Evolutionary conservation across 495 filamentous ascomycete species (phyloP).

Genomic region (Xylaria venustula): DNA sequence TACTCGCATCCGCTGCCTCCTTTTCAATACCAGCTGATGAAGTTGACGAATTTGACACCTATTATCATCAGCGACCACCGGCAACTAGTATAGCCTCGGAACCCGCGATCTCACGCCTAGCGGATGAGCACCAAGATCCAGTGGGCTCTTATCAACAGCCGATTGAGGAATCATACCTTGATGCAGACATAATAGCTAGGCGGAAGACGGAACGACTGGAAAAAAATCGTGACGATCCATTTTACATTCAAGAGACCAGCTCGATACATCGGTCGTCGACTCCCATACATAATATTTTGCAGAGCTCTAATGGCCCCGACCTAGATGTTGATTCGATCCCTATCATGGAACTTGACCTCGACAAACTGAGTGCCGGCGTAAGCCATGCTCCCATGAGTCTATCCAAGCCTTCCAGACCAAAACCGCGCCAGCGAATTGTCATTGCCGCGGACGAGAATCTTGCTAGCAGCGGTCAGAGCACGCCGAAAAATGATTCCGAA

Average conservation of each 20-base stretch:
- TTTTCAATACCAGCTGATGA: slow-evolving; percentile 51
- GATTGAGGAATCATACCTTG: slow-evolving; percentile 56
- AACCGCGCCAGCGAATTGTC: slow-evolving; percentile 51
- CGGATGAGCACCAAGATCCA: slow-evolving; percentile 40
- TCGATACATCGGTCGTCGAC: slow-evolving; percentile 53
- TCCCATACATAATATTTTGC: slow-evolving; percentile 69
- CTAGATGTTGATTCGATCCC: slow-evolving; percentile 92
- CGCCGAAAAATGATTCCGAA: slow-evolving; percentile 45
- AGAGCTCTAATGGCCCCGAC: slow-evolving; percentile 65
- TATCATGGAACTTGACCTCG: slow-evolving; percentile 84
- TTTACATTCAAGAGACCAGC: slow-evolving; percentile 74
- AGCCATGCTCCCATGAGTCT: slow-evolving; percentile 16
- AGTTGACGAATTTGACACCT: slow-evolving; percentile 64
- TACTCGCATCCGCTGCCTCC: slow-evolving; percentile 61
- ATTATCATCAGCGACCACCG: slow-evolving; percentile 63
- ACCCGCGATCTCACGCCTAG: slow-evolving; percentile 54
- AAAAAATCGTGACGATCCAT: slow-evolving; percentile 87
- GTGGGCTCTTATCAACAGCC: slow-evolving; percentile 63
- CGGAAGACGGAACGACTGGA: slow-evolving; percentile 69
- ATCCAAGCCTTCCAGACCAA: slow-evolving; percentile 22
- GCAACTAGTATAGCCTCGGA: slow-evolving; percentile 41
- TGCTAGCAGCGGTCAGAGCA: slow-evolving; percentile 37
- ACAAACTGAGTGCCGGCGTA: slow-evolving; percentile 38
- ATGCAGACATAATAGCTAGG: slow-evolving; percentile 60
- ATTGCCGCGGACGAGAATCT: slow-evolving; percentile 62